Evolutionary conservation across 2,329 filamentous ascomycete genomes (phyloP), one percentile per base, ranked within the genome.

Genomic region (Hortaea werneckii): DNA sequence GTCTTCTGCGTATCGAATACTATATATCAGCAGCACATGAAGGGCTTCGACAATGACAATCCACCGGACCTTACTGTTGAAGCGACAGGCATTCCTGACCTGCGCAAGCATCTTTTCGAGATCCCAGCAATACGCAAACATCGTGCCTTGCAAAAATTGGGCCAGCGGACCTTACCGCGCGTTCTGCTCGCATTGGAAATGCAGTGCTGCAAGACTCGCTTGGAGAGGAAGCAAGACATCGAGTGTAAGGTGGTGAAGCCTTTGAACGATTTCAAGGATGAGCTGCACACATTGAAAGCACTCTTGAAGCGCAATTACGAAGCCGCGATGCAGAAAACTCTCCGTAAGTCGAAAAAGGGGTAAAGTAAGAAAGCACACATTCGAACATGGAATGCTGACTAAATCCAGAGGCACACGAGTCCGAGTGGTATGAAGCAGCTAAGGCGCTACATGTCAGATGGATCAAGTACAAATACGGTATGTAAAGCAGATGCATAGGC

Each of bases 1-100:
- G 40, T 54, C 1, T 38, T 40, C 37, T 56, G 44, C 40, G 44
- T 56, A 0, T 56, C 52, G 1, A 53, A 52, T 12, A 48, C 35
- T 9, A 45, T 49, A 10, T 57, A 57, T 42, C 47, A 50, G 37
- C 48, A 53, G 45, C 50, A 57, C 40, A 11, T 53, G 9, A 12
- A 40, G 8, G 44, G 42, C 13, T 47, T 45, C 40, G 40, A 50
- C 9, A 29, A 6, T 4, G 44, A 12, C 1, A 38, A 53, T 3
- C 50, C 45, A 5, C 50, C 54, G 5, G 20, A 35, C 6, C 46
- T 56, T 1, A 49, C 52, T 37, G 12, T 50, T 6, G 38, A 49
- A 27, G 50, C 43, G 3, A 56, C 54, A n/a, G 54, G 52, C 3
- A 49, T 57, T 28, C 56, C 55, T 3, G 42, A 8, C 6, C 29